Percentiles rank a stretch among this genome's conserved stretches.
These are phyloP conservation scores for Leccinum sublutescens DNA, from an alignment of 768 basidiomycete species.

Conservation along the genomic window DNA sequence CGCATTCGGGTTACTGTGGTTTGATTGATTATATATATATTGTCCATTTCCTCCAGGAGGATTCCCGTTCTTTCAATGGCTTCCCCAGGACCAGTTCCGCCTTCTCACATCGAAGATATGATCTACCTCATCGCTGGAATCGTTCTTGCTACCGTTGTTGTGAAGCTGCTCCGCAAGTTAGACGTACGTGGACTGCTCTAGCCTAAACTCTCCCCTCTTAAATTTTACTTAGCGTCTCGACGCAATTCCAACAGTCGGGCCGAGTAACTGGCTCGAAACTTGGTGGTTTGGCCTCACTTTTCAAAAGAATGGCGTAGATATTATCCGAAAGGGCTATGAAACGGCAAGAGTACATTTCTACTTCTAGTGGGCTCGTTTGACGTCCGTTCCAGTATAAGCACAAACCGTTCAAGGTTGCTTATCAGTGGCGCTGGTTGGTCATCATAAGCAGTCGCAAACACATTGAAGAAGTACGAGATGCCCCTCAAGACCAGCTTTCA, in stretches of 20 bases:
- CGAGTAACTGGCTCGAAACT: constrained; percentile 37
- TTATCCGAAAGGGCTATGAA: neutral
- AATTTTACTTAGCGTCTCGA: neutral
- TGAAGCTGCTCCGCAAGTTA: neutral
- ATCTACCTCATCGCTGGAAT: neutral
- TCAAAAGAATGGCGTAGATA: neutral
- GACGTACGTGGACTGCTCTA: neutral
- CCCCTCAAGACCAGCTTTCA: constrained; percentile 39
- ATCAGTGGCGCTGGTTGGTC: neutral
- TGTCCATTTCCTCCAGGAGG: neutral
- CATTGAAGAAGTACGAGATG: constrained; percentile 41
- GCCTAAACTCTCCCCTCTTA: neutral
- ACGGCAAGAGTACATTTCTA: neutral
- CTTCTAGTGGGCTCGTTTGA: neutral
- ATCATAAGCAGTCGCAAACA: constrained; percentile 32
- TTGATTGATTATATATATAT: neutral
- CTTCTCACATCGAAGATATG: neutral
- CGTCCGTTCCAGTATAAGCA: neutral
- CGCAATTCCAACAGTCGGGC: neutral
- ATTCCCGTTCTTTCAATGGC: neutral
- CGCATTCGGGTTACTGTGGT: neutral
- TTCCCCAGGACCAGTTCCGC: neutral
- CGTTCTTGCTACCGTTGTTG: neutral
- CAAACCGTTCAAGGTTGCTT: neutral
- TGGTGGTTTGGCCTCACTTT: neutral